phyloP scores from a whole-genome alignment of 2,329 filamentous ascomycete species.

The Ceratocystis ficicola region DNA sequence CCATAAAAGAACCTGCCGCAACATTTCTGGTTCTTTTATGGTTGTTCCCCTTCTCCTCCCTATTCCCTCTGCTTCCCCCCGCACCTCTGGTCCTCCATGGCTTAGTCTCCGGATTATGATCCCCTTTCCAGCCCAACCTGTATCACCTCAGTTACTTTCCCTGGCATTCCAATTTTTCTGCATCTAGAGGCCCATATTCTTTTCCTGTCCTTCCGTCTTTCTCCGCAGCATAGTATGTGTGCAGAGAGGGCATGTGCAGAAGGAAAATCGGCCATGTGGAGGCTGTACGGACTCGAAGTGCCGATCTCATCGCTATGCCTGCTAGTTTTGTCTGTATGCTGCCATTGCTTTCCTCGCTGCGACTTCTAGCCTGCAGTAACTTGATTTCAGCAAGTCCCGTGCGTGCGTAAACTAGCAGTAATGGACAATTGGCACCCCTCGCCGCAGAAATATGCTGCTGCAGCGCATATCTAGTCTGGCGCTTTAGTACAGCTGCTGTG shows the following conservation, averaged over 20 bases:
- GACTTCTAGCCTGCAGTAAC: background rate
- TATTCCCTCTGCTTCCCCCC: background rate
- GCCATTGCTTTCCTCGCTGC: background rate
- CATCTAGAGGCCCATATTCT: background rate
- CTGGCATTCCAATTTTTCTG: background rate
- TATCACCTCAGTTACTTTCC: background rate
- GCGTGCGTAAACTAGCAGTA: constrained; percentile 4
- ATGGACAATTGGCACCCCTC: background rate
- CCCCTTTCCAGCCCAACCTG: background rate
- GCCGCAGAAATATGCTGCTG: background rate
- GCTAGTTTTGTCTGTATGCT: background rate
- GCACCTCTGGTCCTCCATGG: background rate
- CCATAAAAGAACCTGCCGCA: no score
- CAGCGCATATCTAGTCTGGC: background rate
- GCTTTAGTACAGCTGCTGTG: background rate
- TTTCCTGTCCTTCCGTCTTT: background rate
- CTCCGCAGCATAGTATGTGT: background rate
- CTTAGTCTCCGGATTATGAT: background rate
- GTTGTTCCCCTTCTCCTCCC: background rate
- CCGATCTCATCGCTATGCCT: constrained; percentile 4
- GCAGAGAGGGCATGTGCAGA: background rate
- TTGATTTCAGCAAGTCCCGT: background rate
- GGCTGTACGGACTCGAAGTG: background rate
- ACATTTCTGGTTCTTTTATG: background rate
- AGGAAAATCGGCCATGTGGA: background rate